Base-by-base conservation (phyloP, 495 filamentous ascomycete genomes). In the Tuber borchii region DNA sequence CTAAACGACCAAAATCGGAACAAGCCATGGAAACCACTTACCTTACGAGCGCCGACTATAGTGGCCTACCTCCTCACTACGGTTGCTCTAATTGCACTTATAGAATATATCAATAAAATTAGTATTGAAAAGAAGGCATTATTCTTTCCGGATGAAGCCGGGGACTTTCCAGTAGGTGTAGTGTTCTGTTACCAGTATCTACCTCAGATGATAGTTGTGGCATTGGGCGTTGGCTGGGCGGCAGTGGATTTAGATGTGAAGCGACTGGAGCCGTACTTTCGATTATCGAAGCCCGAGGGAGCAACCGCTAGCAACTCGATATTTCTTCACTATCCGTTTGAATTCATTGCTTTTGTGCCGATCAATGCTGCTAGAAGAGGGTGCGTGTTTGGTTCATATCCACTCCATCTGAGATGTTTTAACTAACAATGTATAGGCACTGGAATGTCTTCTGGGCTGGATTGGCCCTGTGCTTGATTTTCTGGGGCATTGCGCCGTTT, bases 61-160 rank as follows among this genome's bases (percentile, higher is more conserved):
- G 69, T 79, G 12, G 42, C 72, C 6, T 73, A 84, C 10, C 76
- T 81, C 37, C 16, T 82, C 20, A 8, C 19, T 0, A 81, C 83
- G 0, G n/a, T 86, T 26, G 17, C 44, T 16, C 45, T 86, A 5
- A 82, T 84, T 22, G 74, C 34, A 37, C 34, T 37, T 37, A 37
- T 37, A 37, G 34, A 37, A 37, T 37, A 37, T 37, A 37, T 37
- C 0, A 70, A 74, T 1, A 74, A 75, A 70, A 73, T 56, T 39
- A 81, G 81, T 71, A 34, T 77, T 69, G 76, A 75, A 39, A 8
- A 83, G 26, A 81, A 83, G 31, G 87, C 84, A 7, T 68, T 88
- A 22, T 73, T 83, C 22, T 86, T 87, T 37, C 82, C 83, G 0
- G 17, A 74, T 0, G 65, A 73, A 0, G 34, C 77, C 4, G 78